Evolutionary conservation across 2,329 filamentous ascomycete species (phyloP), one percentile per base, ranked within the genome.

Genomic region (Lomentospora prolificans): DNA sequence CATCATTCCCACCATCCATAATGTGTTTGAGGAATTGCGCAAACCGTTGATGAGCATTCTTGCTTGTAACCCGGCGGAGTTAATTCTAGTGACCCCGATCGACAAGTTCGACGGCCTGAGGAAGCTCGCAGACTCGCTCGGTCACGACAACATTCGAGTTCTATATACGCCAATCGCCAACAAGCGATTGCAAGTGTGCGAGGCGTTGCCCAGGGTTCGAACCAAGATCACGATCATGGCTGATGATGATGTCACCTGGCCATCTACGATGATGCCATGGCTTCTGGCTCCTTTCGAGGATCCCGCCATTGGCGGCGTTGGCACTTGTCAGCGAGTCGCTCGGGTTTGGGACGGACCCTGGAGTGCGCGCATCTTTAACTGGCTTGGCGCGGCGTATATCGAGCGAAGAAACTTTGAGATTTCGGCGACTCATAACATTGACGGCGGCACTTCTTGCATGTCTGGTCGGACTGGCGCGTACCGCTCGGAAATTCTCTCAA

Each of bases 351-450:
- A 74, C 50, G 80, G 72, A 1, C 81, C 81, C 41, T 72, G 82
- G 65, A 75, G 75, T 25, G 80, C 81, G 44, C 80, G 80, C 53
- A 74, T 89, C 60, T 96, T 85, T 84, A 91, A 91, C 66, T 96
- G 92, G 78, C 79, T 97, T 19, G 91, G 91, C 4, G 89, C 90
- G 22, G 84, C 91, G 53, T 97, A 97, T 70, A 86, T 97, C 60
- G 89, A 96, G 70, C 84, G 92, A 57, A 85, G 92, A 59, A 97
- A 96, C 72, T 97, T 96, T 68, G 92, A 97, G 70, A 96, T 95
- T 67, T 95, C 91, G 51, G 91, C 92, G 30, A 96, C 91, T 55
- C 92, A 95, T 69, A 89, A 92, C 72, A 87, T 96, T 53, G 92
- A 97, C 67, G 92, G 92, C 58, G 92, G 92, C 41, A 87, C 95